phyloP scores from a whole-genome alignment of 2,329 filamentous ascomycete species.

The Trichoderma breve region DNA sequence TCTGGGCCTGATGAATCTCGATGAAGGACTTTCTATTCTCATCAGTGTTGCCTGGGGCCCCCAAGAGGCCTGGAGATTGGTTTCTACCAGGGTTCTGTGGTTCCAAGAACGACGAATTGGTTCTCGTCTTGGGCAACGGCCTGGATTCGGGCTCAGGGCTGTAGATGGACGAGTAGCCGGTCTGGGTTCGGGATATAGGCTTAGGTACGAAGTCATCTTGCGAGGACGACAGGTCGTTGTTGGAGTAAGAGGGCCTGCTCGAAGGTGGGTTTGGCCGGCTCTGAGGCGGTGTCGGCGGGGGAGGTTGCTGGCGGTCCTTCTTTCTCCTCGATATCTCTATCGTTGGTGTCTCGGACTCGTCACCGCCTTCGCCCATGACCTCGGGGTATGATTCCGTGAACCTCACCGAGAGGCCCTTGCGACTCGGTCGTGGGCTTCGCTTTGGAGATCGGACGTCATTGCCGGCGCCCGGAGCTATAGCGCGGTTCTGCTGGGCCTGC shows the following conservation, averaged over 20 bases:
- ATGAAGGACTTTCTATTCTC: constrained; percentile 58
- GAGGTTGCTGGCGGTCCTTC: constrained; percentile 38
- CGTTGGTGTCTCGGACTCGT: constrained; percentile 73
- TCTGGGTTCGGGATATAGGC: constrained; percentile 57
- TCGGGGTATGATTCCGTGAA: constrained; percentile 73
- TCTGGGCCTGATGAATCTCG: constrained; percentile 57
- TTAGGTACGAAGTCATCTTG: constrained; percentile 51
- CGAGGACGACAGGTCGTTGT: constrained; percentile 11
- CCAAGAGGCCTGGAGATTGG: constrained; percentile 34
- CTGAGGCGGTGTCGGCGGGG: constrained; percentile 32
- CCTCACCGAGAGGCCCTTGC: constrained; percentile 69
- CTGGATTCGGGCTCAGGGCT: constrained; percentile 24
- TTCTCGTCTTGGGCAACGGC: constrained; percentile 5
- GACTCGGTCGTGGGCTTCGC: constrained; percentile 47
- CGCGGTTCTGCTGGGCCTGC: constrained; percentile 44
- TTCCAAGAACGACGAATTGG: constrained; percentile 14
- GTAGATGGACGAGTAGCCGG: constrained; percentile 46
- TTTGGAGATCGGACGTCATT: constrained; percentile 44
- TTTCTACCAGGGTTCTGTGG: constrained; percentile 31
- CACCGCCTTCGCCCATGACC: constrained; percentile 87
- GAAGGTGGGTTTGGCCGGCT: constrained; percentile 19
- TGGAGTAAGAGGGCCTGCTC: constrained; percentile 11
- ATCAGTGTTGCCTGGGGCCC: constrained; percentile 40
- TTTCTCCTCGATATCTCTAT: constrained; percentile 67
- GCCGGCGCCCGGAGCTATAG: constrained; percentile 37